Evolutionary conservation across 306 rosid species (phyloP).

Genomic region (Phaseolus lunatus): DNA sequence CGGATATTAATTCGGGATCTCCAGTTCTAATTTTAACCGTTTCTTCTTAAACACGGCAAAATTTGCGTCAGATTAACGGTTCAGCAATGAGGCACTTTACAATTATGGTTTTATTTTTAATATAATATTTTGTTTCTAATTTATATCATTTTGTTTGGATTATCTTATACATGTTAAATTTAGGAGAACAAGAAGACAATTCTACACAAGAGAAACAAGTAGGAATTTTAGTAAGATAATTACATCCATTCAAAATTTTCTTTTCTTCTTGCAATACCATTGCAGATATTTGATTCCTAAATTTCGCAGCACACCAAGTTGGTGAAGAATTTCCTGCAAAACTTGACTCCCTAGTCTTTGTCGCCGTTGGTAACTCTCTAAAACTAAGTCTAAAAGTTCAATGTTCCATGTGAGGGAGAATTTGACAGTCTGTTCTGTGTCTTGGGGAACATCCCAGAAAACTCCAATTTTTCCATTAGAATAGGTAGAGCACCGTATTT

Average conservation of each 20-base stretch:
- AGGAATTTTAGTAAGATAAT: conserved; percentile 40
- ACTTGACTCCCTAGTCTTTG: conserved; percentile 50
- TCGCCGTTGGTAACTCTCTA: conserved; percentile 41
- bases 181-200: conserved; percentile 31
- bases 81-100: neutral
- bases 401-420: conserved; percentile 58
- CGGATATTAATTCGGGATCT: conserved; percentile 2
- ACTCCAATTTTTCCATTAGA: conserved; percentile 54
- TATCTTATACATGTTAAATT: conserved; percentile 44
- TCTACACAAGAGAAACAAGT: conserved; percentile 1
- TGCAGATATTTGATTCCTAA: conserved; percentile 35
- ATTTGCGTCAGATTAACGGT: conserved; percentile 11
- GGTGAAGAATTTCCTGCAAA: conserved; percentile 50
- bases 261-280: conserved; percentile 11
- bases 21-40: conserved; percentile 11
- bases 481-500: conserved; percentile 53
- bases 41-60: conserved; percentile 46
- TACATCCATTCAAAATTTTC: conserved; percentile 39
- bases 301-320: conserved; percentile 33
- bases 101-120: conserved; percentile 21
- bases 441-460: conserved; percentile 56
- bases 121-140: conserved; percentile 10
- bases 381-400: conserved; percentile 11
- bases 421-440: conserved; percentile 67
- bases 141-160: conserved; percentile 50